These are phyloP conservation scores for Populus euphratica DNA, from an alignment of 345 rosid species.

Conservation along the genomic window DNA sequence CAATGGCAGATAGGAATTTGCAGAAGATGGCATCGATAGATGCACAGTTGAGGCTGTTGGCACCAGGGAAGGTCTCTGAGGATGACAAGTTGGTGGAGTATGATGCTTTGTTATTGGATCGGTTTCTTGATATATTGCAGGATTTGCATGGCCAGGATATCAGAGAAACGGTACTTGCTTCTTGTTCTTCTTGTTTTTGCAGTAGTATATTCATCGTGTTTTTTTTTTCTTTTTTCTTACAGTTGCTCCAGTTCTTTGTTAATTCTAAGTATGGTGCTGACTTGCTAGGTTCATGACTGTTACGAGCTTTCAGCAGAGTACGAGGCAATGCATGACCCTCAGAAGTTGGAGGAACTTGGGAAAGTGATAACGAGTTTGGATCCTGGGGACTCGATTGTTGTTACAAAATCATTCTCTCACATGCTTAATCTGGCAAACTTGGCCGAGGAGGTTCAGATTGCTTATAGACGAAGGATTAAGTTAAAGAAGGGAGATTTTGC, in stretches of 20 bases:
- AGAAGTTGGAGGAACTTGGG: conserved; percentile 32
- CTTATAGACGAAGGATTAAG: conserved; percentile 28
- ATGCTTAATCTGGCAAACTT: conserved; percentile 37
- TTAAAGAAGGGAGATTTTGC: conserved; percentile 34
- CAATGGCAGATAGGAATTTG: conserved; percentile 21
- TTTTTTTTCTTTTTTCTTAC: no score
- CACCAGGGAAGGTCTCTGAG: conserved; percentile 27
- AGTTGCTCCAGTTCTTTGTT: neutral
- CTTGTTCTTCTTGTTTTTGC: neutral
- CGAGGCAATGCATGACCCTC: conserved; percentile 27
- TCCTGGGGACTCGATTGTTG: conserved; percentile 35
- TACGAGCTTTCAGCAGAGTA: conserved; percentile 35
- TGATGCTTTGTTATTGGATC: conserved; percentile 29
- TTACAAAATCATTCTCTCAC: conserved; percentile 26
- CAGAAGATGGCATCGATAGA: conserved; percentile 30
- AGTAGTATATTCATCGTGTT: neutral
- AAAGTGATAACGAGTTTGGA: conserved; percentile 31
- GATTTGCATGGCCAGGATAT: conserved; percentile 30
- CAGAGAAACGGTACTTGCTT: conserved; percentile 20
- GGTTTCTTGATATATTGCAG: conserved; percentile 29
- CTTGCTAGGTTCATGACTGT: conserved; percentile 31
- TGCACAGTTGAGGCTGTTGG: conserved; percentile 30
- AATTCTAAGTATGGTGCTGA: neutral
- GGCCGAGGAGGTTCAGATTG: conserved; percentile 36
- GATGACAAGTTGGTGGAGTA: conserved; percentile 33